Percentiles rank a stretch among this genome's conserved stretches.
Conservation (phyloP, 495 filamentous ascomycete genomes). For the Talaromyces nanjingensis region DNA sequence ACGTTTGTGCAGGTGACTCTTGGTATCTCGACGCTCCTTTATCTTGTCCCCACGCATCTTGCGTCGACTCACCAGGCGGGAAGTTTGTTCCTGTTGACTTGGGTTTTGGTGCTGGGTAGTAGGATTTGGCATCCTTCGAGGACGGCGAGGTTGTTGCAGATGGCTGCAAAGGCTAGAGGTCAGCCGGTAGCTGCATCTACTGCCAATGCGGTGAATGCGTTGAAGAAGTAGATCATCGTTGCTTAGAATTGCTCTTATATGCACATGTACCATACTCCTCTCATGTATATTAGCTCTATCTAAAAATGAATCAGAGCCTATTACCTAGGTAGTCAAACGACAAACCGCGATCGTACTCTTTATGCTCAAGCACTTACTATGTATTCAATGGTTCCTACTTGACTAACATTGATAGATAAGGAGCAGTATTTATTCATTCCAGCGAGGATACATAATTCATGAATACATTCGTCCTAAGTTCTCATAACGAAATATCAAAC, state of each 20-base stretch:
- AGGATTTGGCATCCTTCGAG: conserved; percentile 49
- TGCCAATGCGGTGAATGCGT: conserved; percentile 22
- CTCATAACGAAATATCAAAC: not conserved
- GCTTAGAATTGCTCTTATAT: not conserved
- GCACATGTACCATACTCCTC: conserved; percentile 10
- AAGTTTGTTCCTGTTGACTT: conserved; percentile 75
- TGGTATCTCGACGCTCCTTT: conserved; percentile 84
- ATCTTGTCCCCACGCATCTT: conserved; percentile 81
- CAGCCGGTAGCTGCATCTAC: conserved; percentile 21
- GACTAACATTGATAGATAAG: no score
- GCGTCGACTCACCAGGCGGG: conserved; percentile 94
- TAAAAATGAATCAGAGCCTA: not conserved
- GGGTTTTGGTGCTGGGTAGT: conserved; percentile 66
- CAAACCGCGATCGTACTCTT: not conserved
- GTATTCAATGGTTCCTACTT: no score
- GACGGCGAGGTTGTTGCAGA: conserved; percentile 41
- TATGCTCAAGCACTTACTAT: not conserved
- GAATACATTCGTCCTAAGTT: not conserved
- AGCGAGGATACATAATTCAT: not conserved
- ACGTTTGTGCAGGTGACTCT: conserved; percentile 74
- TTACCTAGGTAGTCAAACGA: not conserved
- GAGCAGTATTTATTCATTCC: not conserved
- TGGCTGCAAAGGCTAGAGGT: conserved; percentile 31
- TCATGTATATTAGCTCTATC: conserved; percentile 11
- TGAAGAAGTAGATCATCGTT: conserved; percentile 16